Evolutionary conservation across 345 rosid genomes (phyloP), one percentile per base, ranked within the genome.

Genomic region (Syzygium jambos): DNA sequence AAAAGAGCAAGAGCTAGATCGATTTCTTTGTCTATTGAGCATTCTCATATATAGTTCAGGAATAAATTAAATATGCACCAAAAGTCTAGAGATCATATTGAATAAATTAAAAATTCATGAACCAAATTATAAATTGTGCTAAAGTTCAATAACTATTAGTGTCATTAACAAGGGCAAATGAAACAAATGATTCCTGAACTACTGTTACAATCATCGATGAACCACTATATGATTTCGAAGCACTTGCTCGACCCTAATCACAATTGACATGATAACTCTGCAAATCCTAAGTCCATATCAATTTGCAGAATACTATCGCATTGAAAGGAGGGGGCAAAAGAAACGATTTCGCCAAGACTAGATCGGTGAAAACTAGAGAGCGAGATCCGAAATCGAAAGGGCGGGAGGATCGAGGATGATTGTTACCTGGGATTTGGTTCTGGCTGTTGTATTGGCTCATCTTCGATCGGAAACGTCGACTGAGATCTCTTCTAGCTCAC

Each of bases 371-470:
- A 65, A 15, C 46, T 16, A 41, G 46, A 65, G 43, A 1, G 43
- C 16, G 78, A 65, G 38, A 16, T 19, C 19, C 57, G 10, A 55
- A 55, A 21, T 55, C 25, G 16, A 55, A 7, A 55, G 25, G 57
- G 57, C 25, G 21, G 11, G 21, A 16, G 23, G 12, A 16, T 30
- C 25, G 57, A 19, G 12, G 78, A 3, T 14, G 73, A 30, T 29
- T 15, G 12, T 86, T 84, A 90, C 91, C 89, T 34, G 93, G 85
- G 84, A 84, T 41, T 46, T 88, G 92, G 85, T 78, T 91, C 9
- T 80, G 90, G 77, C 86, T 59, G 90, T 88, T 25, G 86, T 41
- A 56, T 21, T 84, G 93, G 83, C 89, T 89, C 92, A 92, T 92
- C 86, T 5, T 87, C n/a, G 77, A 56, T 56, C 14, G 23, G 49